These are phyloP conservation scores for Schizochytrium sp. DNA, from an alignment of 108 stramenopile species.

Conservation along the genomic window DNA sequence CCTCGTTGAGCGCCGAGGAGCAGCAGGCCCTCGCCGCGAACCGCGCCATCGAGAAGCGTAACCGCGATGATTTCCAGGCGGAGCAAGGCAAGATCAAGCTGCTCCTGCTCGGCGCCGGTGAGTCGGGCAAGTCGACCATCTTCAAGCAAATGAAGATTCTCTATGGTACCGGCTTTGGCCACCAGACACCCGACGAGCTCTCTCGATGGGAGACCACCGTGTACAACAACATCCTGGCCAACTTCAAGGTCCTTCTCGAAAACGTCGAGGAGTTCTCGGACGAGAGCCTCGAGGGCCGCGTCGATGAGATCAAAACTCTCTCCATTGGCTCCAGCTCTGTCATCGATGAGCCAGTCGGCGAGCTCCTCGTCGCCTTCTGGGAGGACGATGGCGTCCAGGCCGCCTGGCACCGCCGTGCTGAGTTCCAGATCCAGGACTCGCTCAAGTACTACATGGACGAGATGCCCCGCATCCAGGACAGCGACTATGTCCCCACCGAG, in stretches of 20 bases:
- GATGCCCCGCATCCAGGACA: not conserved
- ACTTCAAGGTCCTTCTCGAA: slow-evolving; percentile 20
- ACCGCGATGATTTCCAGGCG: not conserved
- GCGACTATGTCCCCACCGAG: not conserved
- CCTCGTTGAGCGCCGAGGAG: not conserved
- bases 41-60: not conserved
- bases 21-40: not conserved
- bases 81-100: slow-evolving; percentile 69
- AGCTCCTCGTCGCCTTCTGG: slow-evolving; percentile 17
- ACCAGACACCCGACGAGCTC: slow-evolving; percentile 21
- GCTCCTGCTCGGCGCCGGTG: slow-evolving; percentile 60
- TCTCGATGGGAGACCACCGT: not conserved
- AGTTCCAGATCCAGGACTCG: slow-evolving; percentile 37
- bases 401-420: not conserved
- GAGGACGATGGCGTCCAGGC: slow-evolving; percentile 17
- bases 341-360: slow-evolving; percentile 32
- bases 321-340: not conserved
- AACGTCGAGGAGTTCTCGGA: not conserved
- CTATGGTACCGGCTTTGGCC: slow-evolving; percentile 22
- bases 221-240: slow-evolving; percentile 22
- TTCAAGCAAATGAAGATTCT: slow-evolving; percentile 27
- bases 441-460: slow-evolving; percentile 65
- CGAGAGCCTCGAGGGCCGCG: not conserved
- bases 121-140: slow-evolving; percentile 29
- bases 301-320: not conserved